phyloP scores from a whole-genome alignment of 805 yeast genomes.

The Candida easanensis region DNA sequence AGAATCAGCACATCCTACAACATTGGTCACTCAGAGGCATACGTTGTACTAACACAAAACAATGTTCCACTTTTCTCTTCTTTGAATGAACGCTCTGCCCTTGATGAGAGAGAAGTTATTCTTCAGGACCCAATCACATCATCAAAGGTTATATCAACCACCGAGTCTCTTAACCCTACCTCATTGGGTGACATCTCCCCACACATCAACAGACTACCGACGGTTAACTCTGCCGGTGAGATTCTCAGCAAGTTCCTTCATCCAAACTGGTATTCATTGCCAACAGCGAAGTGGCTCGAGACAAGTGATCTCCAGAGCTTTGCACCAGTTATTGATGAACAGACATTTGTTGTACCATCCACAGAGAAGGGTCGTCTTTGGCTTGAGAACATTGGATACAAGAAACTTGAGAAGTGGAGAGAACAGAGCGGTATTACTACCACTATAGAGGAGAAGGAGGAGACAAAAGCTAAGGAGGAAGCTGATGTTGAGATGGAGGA shows the following conservation, averaged over 20 bases:
- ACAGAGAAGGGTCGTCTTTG: conserved; percentile 49
- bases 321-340: conserved; percentile 67
- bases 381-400: conserved; percentile 52
- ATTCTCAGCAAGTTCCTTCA: conserved; percentile 52
- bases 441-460: not conserved
- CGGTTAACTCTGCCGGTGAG: conserved; percentile 40
- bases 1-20: conserved; percentile 53
- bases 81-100: conserved; percentile 58
- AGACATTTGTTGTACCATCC: conserved; percentile 49
- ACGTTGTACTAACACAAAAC: conserved; percentile 53
- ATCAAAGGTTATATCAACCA: conserved; percentile 65
- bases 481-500: not conserved
- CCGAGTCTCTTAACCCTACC: conserved; percentile 21
- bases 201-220: conserved; percentile 18
- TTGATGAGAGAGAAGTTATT: conserved; percentile 71
- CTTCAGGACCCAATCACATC: conserved; percentile 65
- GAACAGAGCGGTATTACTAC: conserved; percentile 8
- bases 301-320: conserved; percentile 48
- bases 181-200: conserved; percentile 30
- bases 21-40: conserved; percentile 61
- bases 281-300: conserved; percentile 64
- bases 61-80: conserved; percentile 83
- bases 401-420: conserved; percentile 28
- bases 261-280: conserved; percentile 63
- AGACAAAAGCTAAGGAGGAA: not conserved